Percentiles rank a stretch among this genome's conserved stretches.
These are phyloP conservation scores for Aspergillus pseudoterreus DNA, from an alignment of 2,329 filamentous ascomycete genomes.

Conservation along the genomic window DNA sequence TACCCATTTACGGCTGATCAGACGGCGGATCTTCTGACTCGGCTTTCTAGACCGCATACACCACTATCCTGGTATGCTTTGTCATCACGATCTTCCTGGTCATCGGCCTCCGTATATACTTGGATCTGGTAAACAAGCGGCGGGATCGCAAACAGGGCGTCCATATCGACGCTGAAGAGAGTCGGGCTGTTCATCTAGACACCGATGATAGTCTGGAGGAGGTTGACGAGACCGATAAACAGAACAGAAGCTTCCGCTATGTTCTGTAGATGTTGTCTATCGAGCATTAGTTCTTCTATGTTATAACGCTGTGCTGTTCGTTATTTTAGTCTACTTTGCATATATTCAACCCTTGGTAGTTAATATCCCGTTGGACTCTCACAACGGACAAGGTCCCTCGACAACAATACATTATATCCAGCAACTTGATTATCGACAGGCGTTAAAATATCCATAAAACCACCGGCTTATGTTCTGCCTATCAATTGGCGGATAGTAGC, in stretches of 20 bases:
- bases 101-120: slow-evolving; percentile 9
- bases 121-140: slow-evolving; percentile 10
- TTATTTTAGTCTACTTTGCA: too few relatives aligned
- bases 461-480: not conserved
- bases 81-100: slow-evolving; percentile 15
- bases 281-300: not conserved
- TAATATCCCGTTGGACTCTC: too few relatives aligned
- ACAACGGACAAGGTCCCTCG: too few relatives aligned
- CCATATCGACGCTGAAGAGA: slow-evolving; percentile 12
- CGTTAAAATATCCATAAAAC: too few relatives aligned
- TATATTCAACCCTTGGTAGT: too few relatives aligned
- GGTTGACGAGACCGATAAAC: slow-evolving; percentile 18
- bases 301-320: not conserved
- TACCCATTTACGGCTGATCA: not conserved
- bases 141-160: slow-evolving; percentile 14
- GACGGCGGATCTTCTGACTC: too few relatives aligned
- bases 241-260: slow-evolving; percentile 18
- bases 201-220: slow-evolving; percentile 12
- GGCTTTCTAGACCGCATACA: slow-evolving; percentile 16
- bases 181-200: slow-evolving; percentile 6
- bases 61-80: slow-evolving; percentile 18
- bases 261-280: slow-evolving; percentile 7
- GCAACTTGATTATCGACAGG: not conserved
- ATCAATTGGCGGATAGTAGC: not conserved
- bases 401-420: too few relatives aligned